Percentiles rank a stretch among this genome's conserved stretches.
Evolutionary conservation across 352 stramenopile genomes (phyloP).

Genomic region (Pythium folliculosum): DNA sequence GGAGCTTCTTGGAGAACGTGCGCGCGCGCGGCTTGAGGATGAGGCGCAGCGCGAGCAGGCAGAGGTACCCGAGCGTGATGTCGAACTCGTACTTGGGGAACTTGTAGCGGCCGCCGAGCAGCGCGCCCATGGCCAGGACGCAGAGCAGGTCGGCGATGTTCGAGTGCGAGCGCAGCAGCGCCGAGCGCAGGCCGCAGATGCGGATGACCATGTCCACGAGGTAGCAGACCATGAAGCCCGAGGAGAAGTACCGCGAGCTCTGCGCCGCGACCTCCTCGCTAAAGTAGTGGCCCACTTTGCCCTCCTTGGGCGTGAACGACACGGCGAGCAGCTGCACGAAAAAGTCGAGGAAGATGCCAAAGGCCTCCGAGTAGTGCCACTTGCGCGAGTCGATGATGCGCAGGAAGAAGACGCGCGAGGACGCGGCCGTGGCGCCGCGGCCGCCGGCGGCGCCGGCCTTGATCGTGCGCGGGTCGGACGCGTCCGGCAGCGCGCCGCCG

Average conservation of each 20-base stretch:
- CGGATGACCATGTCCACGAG: slow-evolving; percentile 85
- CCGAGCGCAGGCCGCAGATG: slow-evolving; percentile 65
- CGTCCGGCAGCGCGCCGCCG: slow-evolving; percentile 66
- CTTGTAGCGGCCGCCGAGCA: slow-evolving; percentile 55
- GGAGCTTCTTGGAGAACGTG: slow-evolving; percentile 87
- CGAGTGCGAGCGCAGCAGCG: slow-evolving; percentile 78
- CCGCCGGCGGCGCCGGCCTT: slow-evolving; percentile 38
- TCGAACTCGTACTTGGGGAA: slow-evolving; percentile 69
- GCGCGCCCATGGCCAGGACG: slow-evolving; percentile 60
- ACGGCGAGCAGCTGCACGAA: slow-evolving; percentile 82
- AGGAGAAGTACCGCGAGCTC: slow-evolving; percentile 73
- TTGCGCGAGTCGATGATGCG: slow-evolving; percentile 87
- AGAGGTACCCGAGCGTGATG: slow-evolving; percentile 69
- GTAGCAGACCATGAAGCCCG: slow-evolving; percentile 78
- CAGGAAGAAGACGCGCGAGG: slow-evolving; percentile 69
- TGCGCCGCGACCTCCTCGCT: slow-evolving; percentile 65
- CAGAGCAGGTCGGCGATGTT: slow-evolving; percentile 82
- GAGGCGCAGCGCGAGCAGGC: slow-evolving; percentile 64
- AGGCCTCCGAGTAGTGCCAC: slow-evolving; percentile 88
- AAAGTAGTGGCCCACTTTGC: slow-evolving; percentile 38
- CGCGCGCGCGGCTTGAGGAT: slow-evolving; percentile 84
- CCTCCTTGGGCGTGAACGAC: slow-evolving; percentile 64
- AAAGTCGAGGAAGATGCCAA: slow-evolving; percentile 86
- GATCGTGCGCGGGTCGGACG: slow-evolving; percentile 67
- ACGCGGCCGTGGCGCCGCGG: slow-evolving; percentile 34